phyloP scores from a whole-genome alignment of 257 asterid species.

The Asclepias syriaca region DNA sequence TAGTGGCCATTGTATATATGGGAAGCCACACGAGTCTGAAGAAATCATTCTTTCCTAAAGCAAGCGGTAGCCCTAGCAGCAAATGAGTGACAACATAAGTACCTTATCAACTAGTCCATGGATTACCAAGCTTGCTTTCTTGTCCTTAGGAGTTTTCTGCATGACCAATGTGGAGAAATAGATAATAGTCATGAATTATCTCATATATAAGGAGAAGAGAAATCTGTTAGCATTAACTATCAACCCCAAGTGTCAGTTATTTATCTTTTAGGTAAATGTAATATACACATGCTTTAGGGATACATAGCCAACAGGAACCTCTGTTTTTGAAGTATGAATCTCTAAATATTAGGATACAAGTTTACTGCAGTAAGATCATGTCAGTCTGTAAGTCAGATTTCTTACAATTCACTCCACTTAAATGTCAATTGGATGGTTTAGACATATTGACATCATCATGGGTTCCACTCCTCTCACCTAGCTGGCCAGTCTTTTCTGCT shows the following conservation, averaged over 20 bases:
- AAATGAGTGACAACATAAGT: background rate
- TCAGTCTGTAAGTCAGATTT: background rate
- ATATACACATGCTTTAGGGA: background rate
- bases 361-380: background rate
- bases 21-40: background rate
- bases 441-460: too few species aligned
- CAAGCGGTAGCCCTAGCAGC: background rate
- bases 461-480: background rate
- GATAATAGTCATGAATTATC: background rate
- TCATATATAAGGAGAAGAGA: background rate
- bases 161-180: conserved; percentile 11
- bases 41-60: background rate
- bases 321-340: background rate
- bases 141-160: conserved; percentile 98
- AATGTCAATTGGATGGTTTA: background rate
- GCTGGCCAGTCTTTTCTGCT: background rate
- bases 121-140: conserved; percentile 83
- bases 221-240: background rate
- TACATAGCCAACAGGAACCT: background rate
- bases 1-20: background rate
- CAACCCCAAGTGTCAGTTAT: background rate
- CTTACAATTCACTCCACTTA: background rate
- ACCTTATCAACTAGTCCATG: conserved; percentile 93
- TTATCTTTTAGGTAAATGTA: background rate
- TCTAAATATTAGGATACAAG: background rate